Evolutionary conservation across 352 stramenopile species (phyloP), one percentile per base, ranked within the genome.

Genomic region (Saprolegnia diclina): DNA sequence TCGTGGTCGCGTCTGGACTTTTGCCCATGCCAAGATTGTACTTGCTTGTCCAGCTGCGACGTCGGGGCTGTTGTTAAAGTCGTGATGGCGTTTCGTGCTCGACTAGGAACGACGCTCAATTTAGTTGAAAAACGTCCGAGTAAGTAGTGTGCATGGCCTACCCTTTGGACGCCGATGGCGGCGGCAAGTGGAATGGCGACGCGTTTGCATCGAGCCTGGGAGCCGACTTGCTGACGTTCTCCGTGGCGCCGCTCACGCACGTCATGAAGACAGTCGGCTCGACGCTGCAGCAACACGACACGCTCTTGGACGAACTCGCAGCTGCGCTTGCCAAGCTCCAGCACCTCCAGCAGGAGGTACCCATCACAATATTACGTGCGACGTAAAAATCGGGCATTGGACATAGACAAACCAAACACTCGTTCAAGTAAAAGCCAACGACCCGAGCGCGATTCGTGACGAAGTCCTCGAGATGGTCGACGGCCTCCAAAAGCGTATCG

Each of bases 211-310:
- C 45, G 22, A 62, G 44, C 16, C 63, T 69, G 0, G 54, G 35
- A 7, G 37, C 45, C 18, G 54, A 69, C n/a, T 48, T 69, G 26
- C 21, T 69, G 0, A 69, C 63, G 53, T 69, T 69, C 26, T 69
- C 63, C 26, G 63, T 69, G 50, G 63, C 63, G 4, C 63, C 63
- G 11, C 29, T 69, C 29, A 69, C 63, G 5, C 63, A 69, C 29
- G 48, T 69, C 29, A 69, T 69, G 63, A 52, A 69, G 26, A 29
- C 63, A 24, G 63, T 69, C 19, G 63, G 63, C 11, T 45, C 63
- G 9, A 61, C 63, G 22, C 46, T 69, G 10, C 63, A 69, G n/a
- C 48, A 50, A 24, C 63, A 69, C 40, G 63, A 69, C 40, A 69
- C 38, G 48, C 26, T 69, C 24, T 46, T 69, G 45, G 42, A 69